A percentile compares a stretch with the other conserved stretches of the same genome.
Evolutionary conservation across 164 flowering plant genomes (phyloP).

Genomic region (Protea cynaroides): DNA sequence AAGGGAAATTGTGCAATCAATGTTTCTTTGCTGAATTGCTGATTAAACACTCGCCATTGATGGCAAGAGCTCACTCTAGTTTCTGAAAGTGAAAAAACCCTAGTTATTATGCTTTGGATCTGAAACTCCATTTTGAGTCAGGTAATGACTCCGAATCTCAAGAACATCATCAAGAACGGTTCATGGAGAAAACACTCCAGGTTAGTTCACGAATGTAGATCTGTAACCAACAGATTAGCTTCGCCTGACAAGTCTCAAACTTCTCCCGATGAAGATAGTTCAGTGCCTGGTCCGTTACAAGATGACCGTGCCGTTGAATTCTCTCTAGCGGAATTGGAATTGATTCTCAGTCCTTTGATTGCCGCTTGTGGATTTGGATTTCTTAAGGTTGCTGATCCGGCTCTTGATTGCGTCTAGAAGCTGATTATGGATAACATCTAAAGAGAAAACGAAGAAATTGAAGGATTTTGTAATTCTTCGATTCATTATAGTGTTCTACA

Average conservation of each 20-base stretch:
- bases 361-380: slow-evolving; percentile 54
- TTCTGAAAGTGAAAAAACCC: slow-evolving; percentile 5
- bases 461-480: too few species aligned
- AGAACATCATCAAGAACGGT: slow-evolving; percentile 80
- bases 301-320: slow-evolving; percentile 50
- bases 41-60: too few species aligned
- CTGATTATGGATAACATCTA: too few species aligned
- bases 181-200: slow-evolving; percentile 95
- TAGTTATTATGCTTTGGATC: slow-evolving; percentile 20
- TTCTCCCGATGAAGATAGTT: slow-evolving; percentile 15
- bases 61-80: too few species aligned
- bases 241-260: slow-evolving; percentile 21
- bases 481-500: too few species aligned
- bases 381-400: slow-evolving; percentile 81
- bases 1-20: too few species aligned
- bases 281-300: slow-evolving; percentile 66
- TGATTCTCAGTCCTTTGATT: slow-evolving; percentile 66
- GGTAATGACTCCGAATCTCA: slow-evolving; percentile 67
- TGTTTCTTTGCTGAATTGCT: too few species aligned
- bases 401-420: slow-evolving; percentile 77
- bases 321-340: slow-evolving; percentile 76
- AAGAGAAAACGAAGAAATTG: too few species aligned
- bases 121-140: slow-evolving; percentile 61
- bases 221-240: slow-evolving; percentile 48
- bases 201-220: slow-evolving; percentile 78